Evolutionary conservation across 257 asterid species (phyloP).

Genomic region (Scutellaria baicalensis): DNA sequence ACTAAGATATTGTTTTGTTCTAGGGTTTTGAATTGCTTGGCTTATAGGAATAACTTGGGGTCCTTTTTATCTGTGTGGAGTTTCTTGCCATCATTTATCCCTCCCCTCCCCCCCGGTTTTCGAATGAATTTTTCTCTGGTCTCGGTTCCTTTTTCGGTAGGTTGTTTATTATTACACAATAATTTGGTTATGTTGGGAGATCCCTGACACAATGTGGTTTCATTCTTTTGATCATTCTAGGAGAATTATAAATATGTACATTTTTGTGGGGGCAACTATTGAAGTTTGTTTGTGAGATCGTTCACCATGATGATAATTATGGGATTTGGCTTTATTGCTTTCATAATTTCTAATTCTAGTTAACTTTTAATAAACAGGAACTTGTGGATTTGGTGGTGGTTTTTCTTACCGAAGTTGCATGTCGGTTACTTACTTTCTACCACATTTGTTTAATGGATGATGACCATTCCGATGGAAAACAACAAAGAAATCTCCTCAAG

Average conservation of each 20-base stretch:
- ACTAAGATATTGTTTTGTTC: neutral
- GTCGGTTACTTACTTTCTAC: neutral
- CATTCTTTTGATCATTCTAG: too few relatives aligned
- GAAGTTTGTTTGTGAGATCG: neutral
- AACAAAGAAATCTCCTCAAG: constrained; percentile 33
- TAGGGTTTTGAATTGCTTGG: constrained; percentile 13
- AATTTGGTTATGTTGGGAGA: neutral
- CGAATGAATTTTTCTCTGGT: neutral
- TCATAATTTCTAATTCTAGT: neutral
- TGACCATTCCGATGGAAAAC: constrained; percentile 68
- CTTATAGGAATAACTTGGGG: neutral
- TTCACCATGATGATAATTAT: neutral
- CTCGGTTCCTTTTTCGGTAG: neutral
- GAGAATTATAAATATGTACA: too few relatives aligned
- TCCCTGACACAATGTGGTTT: too few relatives aligned
- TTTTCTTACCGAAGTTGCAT: constrained; percentile 1
- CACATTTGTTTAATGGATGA: constrained; percentile 41
- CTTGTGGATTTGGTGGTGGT: constrained; percentile 6
- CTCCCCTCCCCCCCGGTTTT: neutral
- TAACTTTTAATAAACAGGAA: constrained; percentile 10
- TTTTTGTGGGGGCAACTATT: neutral
- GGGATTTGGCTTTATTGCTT: neutral
- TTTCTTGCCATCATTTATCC: neutral
- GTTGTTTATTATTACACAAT: neutral
- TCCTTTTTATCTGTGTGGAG: neutral